phyloP scores from a whole-genome alignment of 768 basidiomycete species.

The Leucocoprinus leucothites region DNA sequence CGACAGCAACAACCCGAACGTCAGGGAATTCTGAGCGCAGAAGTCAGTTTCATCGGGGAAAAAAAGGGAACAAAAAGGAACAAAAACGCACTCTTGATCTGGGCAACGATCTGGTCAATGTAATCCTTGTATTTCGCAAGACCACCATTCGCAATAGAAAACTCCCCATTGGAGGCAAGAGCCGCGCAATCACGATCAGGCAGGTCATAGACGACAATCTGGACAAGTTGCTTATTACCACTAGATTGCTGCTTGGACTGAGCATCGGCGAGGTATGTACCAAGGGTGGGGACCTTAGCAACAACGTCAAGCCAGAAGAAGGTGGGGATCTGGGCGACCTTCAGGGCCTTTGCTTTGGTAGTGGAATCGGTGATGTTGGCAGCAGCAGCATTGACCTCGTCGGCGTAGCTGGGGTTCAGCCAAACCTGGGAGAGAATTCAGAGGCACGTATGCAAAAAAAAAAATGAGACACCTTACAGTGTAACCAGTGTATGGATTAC shows the following conservation, averaged over 20 bases:
- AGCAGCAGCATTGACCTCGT: constrained; percentile 50
- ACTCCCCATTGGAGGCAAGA: constrained; percentile 64
- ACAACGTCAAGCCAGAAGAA: constrained; percentile 62
- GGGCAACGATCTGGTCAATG: constrained; percentile 60
- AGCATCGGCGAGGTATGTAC: constrained; percentile 56
- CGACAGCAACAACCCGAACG: constrained; percentile 61
- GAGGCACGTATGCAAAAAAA: background rate
- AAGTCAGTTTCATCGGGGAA: background rate
- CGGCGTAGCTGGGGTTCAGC: constrained; percentile 53
- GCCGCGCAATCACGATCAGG: constrained; percentile 69
- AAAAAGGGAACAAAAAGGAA: background rate
- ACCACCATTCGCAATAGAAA: constrained; percentile 54
- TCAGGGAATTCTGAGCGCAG: constrained; percentile 44
- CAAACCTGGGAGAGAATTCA: constrained; percentile 34
- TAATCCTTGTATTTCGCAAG: constrained; percentile 53
- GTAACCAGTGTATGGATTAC: constrained; percentile 53
- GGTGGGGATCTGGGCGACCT: constrained; percentile 55
- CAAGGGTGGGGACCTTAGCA: constrained; percentile 51
- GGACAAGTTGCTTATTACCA: constrained; percentile 47
- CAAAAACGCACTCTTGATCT: constrained; percentile 50
- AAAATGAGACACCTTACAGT: constrained; percentile 25
- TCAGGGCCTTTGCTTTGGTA: constrained; percentile 45
- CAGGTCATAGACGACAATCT: constrained; percentile 56
- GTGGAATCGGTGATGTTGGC: constrained; percentile 46
- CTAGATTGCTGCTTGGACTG: constrained; percentile 38